A percentile compares a stretch with the other conserved stretches of the same genome.
Evolutionary conservation across 75 land plant genomes (phyloP).

Genomic region (Picea sitchensis): DNA sequence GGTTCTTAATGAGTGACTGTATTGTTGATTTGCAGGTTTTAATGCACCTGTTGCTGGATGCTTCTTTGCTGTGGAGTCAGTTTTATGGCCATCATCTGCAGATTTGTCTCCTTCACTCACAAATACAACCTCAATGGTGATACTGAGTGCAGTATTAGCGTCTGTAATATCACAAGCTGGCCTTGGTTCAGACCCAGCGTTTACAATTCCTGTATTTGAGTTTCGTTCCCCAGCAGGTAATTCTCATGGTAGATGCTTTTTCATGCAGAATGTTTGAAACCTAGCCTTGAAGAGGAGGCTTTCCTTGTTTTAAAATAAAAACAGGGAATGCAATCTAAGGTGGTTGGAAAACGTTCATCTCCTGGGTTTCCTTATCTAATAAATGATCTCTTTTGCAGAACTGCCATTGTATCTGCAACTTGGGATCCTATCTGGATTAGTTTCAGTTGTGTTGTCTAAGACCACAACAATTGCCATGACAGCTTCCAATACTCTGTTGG

Average conservation of each 20-base stretch:
- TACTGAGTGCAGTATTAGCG: slow-evolving; percentile 95
- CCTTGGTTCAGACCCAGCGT: slow-evolving; percentile 93
- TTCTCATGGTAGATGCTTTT: slow-evolving; percentile 7
- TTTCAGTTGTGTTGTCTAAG: slow-evolving; percentile 68
- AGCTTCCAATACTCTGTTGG: slow-evolving; percentile 32
- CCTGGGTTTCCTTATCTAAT: background rate
- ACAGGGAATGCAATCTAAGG: background rate
- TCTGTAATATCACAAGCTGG: slow-evolving; percentile 93
- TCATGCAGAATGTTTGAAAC: slow-evolving; percentile 1
- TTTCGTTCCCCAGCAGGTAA: slow-evolving; percentile 97
- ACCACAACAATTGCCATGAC: slow-evolving; percentile 58
- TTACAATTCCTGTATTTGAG: slow-evolving; percentile 91
- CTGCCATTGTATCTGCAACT: slow-evolving; percentile 93
- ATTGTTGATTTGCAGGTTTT: slow-evolving; percentile 59
- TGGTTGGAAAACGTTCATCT: background rate
- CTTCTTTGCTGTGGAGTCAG: slow-evolving; percentile 95
- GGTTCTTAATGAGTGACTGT: background rate
- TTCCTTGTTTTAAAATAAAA: background rate
- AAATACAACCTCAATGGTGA: slow-evolving; percentile 87
- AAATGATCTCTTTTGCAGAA: slow-evolving; percentile 52
- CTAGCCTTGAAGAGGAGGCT: background rate
- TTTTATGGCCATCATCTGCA: slow-evolving; percentile 78
- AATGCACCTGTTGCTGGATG: slow-evolving; percentile 98
- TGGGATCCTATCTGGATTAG: slow-evolving; percentile 82
- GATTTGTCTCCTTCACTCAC: slow-evolving; percentile 63